A percentile compares a stretch with the other conserved stretches of the same genome.
Evolutionary conservation across 108 stramenopile species (phyloP).

Genomic region (Fistulifera solaris): DNA sequence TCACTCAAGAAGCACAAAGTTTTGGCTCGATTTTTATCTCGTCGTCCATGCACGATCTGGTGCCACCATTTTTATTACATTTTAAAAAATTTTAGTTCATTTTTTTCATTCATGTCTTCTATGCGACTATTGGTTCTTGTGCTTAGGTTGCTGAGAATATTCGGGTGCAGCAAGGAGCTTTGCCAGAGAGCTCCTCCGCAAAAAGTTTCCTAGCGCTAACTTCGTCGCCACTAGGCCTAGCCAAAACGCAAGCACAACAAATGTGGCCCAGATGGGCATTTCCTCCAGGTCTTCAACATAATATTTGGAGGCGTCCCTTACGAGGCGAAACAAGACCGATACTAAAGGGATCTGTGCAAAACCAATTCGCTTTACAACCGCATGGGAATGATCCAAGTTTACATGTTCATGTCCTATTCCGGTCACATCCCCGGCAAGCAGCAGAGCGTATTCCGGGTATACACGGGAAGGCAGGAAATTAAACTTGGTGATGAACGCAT

Average conservation of each 20-base stretch:
- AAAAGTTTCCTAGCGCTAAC: constrained; percentile 18
- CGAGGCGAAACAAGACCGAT: constrained; percentile 79
- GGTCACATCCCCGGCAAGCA: constrained; percentile 84
- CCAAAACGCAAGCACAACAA: constrained; percentile 24
- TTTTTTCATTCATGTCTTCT: constrained; percentile 5
- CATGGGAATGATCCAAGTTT: constrained; percentile 86
- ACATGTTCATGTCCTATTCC: constrained; percentile 82
- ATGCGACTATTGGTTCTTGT: constrained; percentile 5
- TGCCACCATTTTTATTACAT: background rate
- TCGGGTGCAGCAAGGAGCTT: constrained; percentile 36
- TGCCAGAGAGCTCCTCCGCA: constrained; percentile 19
- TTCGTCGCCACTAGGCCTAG: constrained; percentile 25
- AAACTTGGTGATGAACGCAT: constrained; percentile 95
- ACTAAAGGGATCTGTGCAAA: constrained; percentile 89
- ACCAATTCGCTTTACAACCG: constrained; percentile 87
- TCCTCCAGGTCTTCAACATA: constrained; percentile 10
- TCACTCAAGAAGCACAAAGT: too few species aligned
- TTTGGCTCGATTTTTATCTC: background rate
- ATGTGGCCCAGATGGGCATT: constrained; percentile 13
- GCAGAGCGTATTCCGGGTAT: constrained; percentile 75
- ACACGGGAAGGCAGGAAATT: constrained; percentile 77
- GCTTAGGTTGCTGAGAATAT: constrained; percentile 4
- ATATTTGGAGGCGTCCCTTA: constrained; percentile 68
- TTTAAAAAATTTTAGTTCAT: background rate
- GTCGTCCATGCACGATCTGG: background rate